Evolutionary conservation across 169 alveolate species (phyloP).

Genomic region (Plasmodium adleri): DNA sequence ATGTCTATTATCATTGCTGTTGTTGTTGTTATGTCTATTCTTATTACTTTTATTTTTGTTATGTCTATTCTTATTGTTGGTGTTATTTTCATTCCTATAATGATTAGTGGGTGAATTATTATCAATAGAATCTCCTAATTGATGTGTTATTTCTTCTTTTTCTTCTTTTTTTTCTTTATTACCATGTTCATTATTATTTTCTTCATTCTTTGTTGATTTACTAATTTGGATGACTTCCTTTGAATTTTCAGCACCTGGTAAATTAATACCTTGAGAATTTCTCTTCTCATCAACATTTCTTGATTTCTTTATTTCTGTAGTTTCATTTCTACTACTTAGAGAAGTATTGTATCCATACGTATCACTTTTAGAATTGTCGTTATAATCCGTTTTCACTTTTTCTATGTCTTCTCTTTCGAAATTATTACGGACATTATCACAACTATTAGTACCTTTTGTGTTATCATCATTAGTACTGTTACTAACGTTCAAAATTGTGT

Average conservation of each 20-base stretch:
- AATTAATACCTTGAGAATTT: not conserved
- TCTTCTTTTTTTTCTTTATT: constrained; percentile 8
- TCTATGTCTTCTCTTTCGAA: not conserved
- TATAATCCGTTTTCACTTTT: constrained; percentile 20
- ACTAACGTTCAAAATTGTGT: not conserved
- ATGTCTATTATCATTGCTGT: too few relatives aligned
- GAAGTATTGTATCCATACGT: constrained; percentile 9
- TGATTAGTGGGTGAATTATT: not conserved
- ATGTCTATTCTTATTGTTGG: too few relatives aligned
- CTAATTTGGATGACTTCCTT: constrained; percentile 20
- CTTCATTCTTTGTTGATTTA: constrained; percentile 11
- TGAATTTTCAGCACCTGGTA: constrained; percentile 13
- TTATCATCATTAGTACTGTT: not conserved
- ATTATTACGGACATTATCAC: not conserved
- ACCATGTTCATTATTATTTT: constrained; percentile 9
- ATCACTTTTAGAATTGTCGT: constrained; percentile 13
- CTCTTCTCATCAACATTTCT: not conserved
- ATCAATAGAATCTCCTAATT: not conserved
- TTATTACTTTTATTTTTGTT: too few relatives aligned
- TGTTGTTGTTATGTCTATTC: too few relatives aligned
- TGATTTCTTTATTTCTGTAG: constrained; percentile 2
- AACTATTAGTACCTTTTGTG: not conserved
- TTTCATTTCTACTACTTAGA: constrained; percentile 1
- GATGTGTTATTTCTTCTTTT: not conserved
- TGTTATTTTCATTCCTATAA: too few relatives aligned